Evolutionary conservation across 1,284 basidiomycete species (phyloP), one percentile per base, ranked within the genome.

Genomic region (Ustanciosporium gigantosporum): DNA sequence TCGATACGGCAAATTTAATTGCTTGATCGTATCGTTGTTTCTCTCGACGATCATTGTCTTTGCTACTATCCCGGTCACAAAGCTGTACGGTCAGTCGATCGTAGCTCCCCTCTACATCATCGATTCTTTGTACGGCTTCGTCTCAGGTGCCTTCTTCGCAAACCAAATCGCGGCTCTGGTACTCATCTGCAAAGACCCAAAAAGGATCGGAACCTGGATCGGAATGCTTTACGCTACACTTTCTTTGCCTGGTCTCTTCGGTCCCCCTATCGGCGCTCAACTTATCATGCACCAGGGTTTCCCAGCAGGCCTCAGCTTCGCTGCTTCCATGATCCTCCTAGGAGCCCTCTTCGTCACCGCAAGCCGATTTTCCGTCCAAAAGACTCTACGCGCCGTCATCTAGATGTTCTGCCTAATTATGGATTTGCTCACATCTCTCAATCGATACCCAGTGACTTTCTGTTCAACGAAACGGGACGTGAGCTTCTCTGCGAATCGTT

Each of bases 131-230:
- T 50, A 50, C 32, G 47, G 47, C 5, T 45, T 50, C 20, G 23
- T 36, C 25, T 35, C 22, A 4, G 47, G 47, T 22, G 47, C 47
- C 21, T 50, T 50, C 34, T 50, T 50, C 31, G 44, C 42, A 6
- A 16, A 24, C 25, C 43, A 46, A 34, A 36, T 40, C 24, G 47
- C 44, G 5, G 32, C 36, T n/a, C 37, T 50, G 3, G 37, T 35
- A 9, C n/a, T 25, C 35, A 36, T 50, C 29, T 50, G 41, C 11
- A 24, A 29, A 15, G 47, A 50, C 31, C 43, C 29, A 7, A 45
- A 39, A n/a, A 25, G 40, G 9, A 31, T 45, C 36, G 47, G 47
- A 14, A 50, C 47, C 17, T 50, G 47, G 47, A 50, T 50, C 17
- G 47, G 47, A 11, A 41, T 41, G 42, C 47, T 50, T 6, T 50